Percentiles rank a stretch among this genome's conserved stretches.
These are phyloP conservation scores for Gossypium longicalyx DNA, from an alignment of 345 rosid species.

Conservation along the genomic window DNA sequence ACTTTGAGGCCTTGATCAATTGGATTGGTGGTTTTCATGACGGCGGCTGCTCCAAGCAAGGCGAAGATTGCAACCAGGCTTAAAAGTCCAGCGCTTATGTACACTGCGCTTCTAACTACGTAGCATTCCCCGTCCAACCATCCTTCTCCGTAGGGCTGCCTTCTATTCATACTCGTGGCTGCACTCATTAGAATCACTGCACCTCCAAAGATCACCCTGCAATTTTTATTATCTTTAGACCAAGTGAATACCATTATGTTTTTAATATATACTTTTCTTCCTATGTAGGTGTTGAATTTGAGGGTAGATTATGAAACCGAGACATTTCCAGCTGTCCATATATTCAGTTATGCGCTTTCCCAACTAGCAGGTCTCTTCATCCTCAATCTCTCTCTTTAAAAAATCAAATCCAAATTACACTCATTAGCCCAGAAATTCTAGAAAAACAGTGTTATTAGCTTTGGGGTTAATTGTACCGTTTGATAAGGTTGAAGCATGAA, in stretches of 20 bases:
- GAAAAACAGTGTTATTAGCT: not conserved
- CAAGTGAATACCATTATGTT: not conserved
- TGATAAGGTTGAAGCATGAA: not conserved
- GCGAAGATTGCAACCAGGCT: constrained; percentile 32
- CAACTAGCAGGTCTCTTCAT: constrained; percentile 7
- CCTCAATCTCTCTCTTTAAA: not conserved
- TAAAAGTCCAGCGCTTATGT: constrained; percentile 42
- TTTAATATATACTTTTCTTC: too few relatives aligned
- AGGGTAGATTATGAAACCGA: not conserved
- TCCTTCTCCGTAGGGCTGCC: constrained; percentile 58
- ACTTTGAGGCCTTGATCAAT: constrained; percentile 25
- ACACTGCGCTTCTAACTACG: constrained; percentile 56
- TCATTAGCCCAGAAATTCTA: not conserved
- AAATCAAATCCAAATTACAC: not conserved
- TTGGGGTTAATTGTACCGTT: too few relatives aligned
- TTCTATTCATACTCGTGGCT: constrained; percentile 64
- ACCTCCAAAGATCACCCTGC: constrained; percentile 59
- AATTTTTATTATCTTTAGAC: not conserved
- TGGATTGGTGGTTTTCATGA: constrained; percentile 5
- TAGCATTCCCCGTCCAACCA: constrained; percentile 80
- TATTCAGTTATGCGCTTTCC: constrained; percentile 2
- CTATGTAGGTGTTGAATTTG: not conserved
- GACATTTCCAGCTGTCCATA: constrained; percentile 22
- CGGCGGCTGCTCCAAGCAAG: constrained; percentile 33
- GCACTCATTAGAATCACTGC: constrained; percentile 43